Base-by-base conservation (phyloP, 1,284 basidiomycete genomes). In the Sporisorium sorghi region DNA sequence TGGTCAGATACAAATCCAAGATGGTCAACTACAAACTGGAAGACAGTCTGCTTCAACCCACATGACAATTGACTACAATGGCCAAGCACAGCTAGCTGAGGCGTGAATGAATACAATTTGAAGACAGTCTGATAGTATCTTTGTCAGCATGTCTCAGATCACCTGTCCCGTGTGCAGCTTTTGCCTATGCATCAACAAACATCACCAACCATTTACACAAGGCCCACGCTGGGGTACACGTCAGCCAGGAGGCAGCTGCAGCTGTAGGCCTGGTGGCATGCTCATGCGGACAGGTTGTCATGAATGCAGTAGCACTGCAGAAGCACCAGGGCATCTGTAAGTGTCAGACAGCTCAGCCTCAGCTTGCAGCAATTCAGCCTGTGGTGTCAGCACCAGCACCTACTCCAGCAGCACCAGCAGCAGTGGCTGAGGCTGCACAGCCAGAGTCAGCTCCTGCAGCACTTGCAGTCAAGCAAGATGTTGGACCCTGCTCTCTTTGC, bases 221-320 rank as follows among this genome's bases (percentile, higher is more conserved):
- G 35, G 35, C 35, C 4, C 35, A 37, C 8, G 8, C 3, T 37
- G 35, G 35, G 2, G 35, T 37, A 8, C 35, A 37, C 17, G 24
- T 46, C 24, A 44, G 24, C 19, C 14, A 24, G 15, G 23, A 43
- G 19, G 57, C 59, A 49, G 59, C 59, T 4, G 46, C 26, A 4
- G 46, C 24, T 10, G 52, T 54, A 9, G 60, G 60, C 9, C 60
- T 63, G 30, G 60, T 57, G 19, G 60, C 53, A 14, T 63, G 60
- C 30, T 23, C 12, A 17, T 63, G 60, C 26, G 47, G 60, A 17
- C 60, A 62, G 52, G 46, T 62, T 26, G 60, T 54, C 14, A 28
- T 54, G 33, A 63, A 63, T 63, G 53, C 23, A 3, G 32, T 32
- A 2, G 60, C 53, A 10, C 40, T 63, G 46, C 26, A 15, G 26